Conservation (phyloP, 1,284 basidiomycete species). For the Microbotryomycetes sp. region DNA sequence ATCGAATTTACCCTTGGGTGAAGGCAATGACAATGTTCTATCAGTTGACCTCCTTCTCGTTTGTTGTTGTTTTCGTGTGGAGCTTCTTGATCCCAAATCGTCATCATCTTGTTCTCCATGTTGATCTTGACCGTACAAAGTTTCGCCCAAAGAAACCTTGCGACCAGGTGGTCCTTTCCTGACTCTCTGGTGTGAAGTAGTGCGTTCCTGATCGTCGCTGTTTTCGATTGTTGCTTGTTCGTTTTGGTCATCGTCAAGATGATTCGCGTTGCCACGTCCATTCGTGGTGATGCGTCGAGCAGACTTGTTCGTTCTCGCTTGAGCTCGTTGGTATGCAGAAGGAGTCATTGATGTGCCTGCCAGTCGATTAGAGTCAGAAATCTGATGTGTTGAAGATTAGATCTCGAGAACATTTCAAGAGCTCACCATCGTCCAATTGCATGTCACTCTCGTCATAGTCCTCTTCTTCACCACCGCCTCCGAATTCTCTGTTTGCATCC, state of each 20-base stretch:
- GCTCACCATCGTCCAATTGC: conserved; percentile 56
- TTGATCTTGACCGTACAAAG: background rate
- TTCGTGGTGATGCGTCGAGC: conserved; percentile 29
- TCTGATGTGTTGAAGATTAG: background rate
- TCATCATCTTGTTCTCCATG: background rate
- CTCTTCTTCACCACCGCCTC: conserved; percentile 44
- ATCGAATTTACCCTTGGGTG: conserved; percentile 26
- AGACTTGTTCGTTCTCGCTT: conserved; percentile 31
- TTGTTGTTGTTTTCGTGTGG: background rate
- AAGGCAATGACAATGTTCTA: conserved; percentile 27
- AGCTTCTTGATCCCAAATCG: background rate
- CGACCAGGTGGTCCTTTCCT: background rate
- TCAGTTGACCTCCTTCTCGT: conserved; percentile 7
- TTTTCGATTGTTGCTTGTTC: background rate
- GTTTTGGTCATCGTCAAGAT: background rate
- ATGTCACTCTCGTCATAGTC: conserved; percentile 44
- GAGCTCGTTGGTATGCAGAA: conserved; percentile 3
- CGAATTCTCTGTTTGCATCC: conserved; percentile 42
- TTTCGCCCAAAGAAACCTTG: conserved; percentile 3
- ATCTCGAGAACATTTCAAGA: conserved; percentile 40
- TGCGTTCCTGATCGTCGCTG: background rate
- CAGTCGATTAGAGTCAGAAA: background rate
- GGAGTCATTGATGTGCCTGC: background rate
- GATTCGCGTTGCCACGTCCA: no score
- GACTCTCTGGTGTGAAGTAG: background rate